Conservation (phyloP, 2,329 filamentous ascomycete genomes). For the Neoscytalidium dimidiatum region DNA sequence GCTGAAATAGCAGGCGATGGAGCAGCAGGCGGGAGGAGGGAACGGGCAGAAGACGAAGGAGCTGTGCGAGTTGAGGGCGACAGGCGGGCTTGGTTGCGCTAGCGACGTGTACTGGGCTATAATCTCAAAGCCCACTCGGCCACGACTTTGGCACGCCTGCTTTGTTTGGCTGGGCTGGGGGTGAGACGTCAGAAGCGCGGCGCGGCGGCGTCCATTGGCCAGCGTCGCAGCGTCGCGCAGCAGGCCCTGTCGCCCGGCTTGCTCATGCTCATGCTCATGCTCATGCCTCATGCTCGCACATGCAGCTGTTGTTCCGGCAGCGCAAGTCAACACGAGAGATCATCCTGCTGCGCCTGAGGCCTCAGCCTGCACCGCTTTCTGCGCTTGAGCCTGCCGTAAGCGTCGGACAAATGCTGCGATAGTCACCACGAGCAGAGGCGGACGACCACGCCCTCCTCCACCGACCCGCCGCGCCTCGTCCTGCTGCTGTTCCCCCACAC, state of each 20-base stretch:
- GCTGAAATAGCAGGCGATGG: not conserved
- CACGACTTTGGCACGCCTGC: no score
- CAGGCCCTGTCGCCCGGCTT: no score
- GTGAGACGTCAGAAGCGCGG: constrained; percentile 2
- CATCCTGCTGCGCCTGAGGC: not conserved
- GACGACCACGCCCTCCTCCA: not conserved
- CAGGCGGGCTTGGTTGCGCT: not conserved
- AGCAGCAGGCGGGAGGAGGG: not conserved
- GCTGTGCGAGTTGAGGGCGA: not conserved
- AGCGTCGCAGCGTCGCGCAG: not conserved
- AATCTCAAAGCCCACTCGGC: no score
- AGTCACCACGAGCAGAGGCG: not conserved
- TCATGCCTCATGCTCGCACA: constrained; percentile 8
- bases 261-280: no score
- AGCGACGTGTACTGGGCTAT: no score
- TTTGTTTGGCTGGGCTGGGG: constrained; percentile 4
- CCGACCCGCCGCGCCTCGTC: constrained; percentile 2
- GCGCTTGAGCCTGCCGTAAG: not conserved
- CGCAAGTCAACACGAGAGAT: constrained; percentile 5
- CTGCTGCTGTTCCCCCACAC: not conserved
- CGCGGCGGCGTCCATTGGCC: constrained; percentile 12
- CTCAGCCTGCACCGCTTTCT: no score
- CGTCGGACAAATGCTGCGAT: constrained; percentile 19
- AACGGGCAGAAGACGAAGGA: not conserved
- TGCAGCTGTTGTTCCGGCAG: not conserved